phyloP scores from a whole-genome alignment of 495 filamentous ascomycete species.

The Corynascus novoguineensis region DNA sequence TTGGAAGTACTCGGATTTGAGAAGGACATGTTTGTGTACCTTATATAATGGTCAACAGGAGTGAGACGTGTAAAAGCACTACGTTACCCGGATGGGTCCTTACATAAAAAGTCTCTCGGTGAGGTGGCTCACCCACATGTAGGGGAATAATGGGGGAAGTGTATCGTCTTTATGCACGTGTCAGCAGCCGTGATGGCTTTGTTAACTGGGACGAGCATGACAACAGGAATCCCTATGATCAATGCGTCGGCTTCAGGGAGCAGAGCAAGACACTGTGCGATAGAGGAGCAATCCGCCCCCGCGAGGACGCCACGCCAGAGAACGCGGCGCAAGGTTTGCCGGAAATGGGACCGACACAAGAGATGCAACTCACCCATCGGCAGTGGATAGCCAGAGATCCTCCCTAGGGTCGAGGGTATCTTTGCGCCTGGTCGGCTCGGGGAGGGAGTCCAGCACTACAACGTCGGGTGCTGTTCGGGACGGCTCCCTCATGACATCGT shows the following conservation, averaged over 20 bases:
- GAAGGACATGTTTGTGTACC: conserved; percentile 40
- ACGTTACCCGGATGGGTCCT: conserved; percentile 2
- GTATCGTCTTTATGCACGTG: conserved; percentile 31
- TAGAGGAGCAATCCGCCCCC: background rate
- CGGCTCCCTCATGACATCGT: conserved; percentile 40
- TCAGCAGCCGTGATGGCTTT: conserved; percentile 6
- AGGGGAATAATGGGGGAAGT: conserved; percentile 40
- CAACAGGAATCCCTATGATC: background rate
- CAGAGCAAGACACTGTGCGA: background rate
- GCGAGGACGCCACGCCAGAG: conserved; percentile 3
- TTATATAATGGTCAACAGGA: conserved; percentile 4
- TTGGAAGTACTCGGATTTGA: conserved; percentile 42
- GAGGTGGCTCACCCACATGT: conserved; percentile 32
- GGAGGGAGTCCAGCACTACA: conserved; percentile 33
- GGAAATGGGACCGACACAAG: conserved; percentile 9
- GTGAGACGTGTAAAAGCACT: background rate
- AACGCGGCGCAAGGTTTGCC: background rate
- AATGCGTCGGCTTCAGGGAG: background rate
- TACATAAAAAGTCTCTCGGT: conserved; percentile 39
- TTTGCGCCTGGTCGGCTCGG: conserved; percentile 16
- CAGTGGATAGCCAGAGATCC: conserved; percentile 42
- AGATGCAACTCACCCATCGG: conserved; percentile 39
- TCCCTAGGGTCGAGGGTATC: conserved; percentile 37
- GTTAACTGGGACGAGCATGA: background rate
- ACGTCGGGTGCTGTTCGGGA: conserved; percentile 33